phyloP scores from a whole-genome alignment of 2,329 filamentous ascomycete genomes.

The Sclerotinia borealis region DNA sequence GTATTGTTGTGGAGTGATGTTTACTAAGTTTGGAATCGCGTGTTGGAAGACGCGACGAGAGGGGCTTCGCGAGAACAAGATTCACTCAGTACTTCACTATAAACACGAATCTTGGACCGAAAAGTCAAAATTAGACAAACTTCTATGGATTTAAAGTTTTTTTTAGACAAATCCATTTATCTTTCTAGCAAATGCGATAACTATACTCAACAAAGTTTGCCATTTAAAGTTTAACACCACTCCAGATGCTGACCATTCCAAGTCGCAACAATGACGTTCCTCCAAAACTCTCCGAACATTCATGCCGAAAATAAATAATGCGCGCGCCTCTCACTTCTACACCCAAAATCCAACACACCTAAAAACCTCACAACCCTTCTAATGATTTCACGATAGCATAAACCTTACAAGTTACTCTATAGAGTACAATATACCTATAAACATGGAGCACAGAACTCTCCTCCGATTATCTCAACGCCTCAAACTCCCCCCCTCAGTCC shows the following conservation, averaged over 20 bases:
- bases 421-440: background rate
- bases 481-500: slow-evolving; percentile 14
- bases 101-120: background rate
- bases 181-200: background rate
- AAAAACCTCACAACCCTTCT: background rate
- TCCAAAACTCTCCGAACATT: background rate
- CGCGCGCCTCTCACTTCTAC: background rate
- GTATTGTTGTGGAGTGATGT: background rate
- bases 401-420: background rate
- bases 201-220: too few relatives aligned
- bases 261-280: slow-evolving; percentile 10
- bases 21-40: background rate
- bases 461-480: slow-evolving; percentile 22
- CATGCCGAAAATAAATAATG: slow-evolving; percentile 4
- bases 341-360: background rate
- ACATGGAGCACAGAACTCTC: slow-evolving; percentile 27
- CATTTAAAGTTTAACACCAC: too few relatives aligned
- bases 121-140: background rate
- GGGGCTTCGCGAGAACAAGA: slow-evolving; percentile 1
- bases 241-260: slow-evolving; percentile 1
- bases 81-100: background rate
- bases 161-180: background rate
- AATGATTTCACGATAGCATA: slow-evolving; percentile 25
- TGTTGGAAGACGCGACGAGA: slow-evolving; percentile 5
- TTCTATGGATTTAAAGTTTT: too few relatives aligned